phyloP scores from a whole-genome alignment of 2,329 filamentous ascomycete genomes.

The Rhinocladiella mackenziei region DNA sequence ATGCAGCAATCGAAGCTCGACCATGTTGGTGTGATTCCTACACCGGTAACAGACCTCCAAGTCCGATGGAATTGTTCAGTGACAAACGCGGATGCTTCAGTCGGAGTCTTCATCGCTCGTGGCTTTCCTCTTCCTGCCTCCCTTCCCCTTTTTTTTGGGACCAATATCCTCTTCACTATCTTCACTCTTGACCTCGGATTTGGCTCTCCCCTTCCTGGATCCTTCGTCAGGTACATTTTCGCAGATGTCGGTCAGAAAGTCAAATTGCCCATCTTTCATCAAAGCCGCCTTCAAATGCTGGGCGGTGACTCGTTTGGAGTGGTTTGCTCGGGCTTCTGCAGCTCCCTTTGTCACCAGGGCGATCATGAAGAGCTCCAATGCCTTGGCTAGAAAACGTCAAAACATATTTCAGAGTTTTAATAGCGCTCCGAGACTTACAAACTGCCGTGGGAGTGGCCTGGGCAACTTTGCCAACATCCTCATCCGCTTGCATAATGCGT shows the following conservation, averaged over 20 bases:
- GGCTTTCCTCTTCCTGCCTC: slow-evolving; percentile 23
- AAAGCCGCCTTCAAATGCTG: slow-evolving; percentile 90
- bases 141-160: slow-evolving; percentile 25
- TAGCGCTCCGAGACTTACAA: slow-evolving; percentile 48
- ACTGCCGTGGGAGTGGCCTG: slow-evolving; percentile 96
- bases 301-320: slow-evolving; percentile 81
- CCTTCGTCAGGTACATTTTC: slow-evolving; percentile 66
- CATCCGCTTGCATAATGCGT: slow-evolving; percentile 98
- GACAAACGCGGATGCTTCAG: slow-evolving; percentile 7
- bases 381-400: slow-evolving; percentile 63
- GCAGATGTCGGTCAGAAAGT: slow-evolving; percentile 89
- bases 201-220: slow-evolving; percentile 25
- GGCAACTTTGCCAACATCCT: slow-evolving; percentile 96
- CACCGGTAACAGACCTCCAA: neutral
- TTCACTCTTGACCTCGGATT: slow-evolving; percentile 28
- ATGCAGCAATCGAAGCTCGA: no score
- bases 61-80: neutral
- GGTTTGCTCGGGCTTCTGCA: slow-evolving; percentile 66
- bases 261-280: slow-evolving; percentile 82
- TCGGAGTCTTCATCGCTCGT: slow-evolving; percentile 21
- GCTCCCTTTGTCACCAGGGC: slow-evolving; percentile 85
- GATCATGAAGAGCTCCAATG: slow-evolving; percentile 96
- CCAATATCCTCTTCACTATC: slow-evolving; percentile 25
- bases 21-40: neutral
- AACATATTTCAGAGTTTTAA: slow-evolving; percentile 8